Evolutionary conservation across 345 rosid genomes (phyloP).

Genomic region (Brassica juncea): DNA sequence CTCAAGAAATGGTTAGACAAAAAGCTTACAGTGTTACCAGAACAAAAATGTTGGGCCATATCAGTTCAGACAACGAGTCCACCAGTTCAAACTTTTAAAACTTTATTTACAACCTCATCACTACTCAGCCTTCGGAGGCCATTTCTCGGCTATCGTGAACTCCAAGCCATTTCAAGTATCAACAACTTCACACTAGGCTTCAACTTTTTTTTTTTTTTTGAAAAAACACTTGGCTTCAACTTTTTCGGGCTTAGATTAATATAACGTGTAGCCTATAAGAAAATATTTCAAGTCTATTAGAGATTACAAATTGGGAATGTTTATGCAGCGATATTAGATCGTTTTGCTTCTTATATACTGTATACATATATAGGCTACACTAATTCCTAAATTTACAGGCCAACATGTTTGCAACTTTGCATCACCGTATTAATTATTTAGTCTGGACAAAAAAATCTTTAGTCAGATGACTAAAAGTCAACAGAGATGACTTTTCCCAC

Average conservation of each 20-base stretch:
- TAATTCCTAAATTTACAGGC: neutral
- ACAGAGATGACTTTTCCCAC: neutral
- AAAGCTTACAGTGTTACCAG: neutral
- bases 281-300: neutral
- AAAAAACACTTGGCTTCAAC: neutral
- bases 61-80: neutral
- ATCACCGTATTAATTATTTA: neutral
- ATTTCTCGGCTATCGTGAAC: neutral
- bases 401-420: neutral
- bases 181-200: neutral
- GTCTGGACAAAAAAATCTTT: neutral
- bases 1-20: neutral
- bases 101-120: neutral
- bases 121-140: neutral
- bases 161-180: neutral
- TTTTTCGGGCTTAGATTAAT: neutral
- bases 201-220: too few species aligned
- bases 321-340: neutral
- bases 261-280: neutral
- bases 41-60: neutral
- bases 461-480: neutral
- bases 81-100: neutral
- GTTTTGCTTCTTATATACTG: neutral
- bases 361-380: neutral
- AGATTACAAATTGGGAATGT: neutral